phyloP scores from a whole-genome alignment of 1,139 yeast species.

The Kurtzmaniella quercitrusa region DNA sequence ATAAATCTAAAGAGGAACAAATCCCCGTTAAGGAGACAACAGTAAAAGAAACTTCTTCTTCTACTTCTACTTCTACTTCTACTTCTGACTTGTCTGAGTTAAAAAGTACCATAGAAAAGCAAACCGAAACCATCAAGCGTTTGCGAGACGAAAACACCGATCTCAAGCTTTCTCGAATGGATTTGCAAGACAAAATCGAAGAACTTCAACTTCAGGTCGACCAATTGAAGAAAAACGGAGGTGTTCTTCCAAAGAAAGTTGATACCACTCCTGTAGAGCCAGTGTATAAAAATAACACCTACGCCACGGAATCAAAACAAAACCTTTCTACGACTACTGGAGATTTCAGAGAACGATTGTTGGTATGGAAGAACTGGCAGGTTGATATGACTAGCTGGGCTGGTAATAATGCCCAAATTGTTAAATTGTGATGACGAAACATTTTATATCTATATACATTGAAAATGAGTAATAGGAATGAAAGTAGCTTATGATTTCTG shows the following conservation, averaged over 20 bases:
- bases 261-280: constrained; percentile 28
- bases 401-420: constrained; percentile 9
- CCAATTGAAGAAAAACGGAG: constrained; percentile 11
- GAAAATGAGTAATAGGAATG: no score
- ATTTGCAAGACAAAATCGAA: constrained; percentile 32
- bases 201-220: constrained; percentile 23
- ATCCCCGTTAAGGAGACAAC: constrained; percentile 18
- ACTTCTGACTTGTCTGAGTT: constrained; percentile 21
- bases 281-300: constrained; percentile 30
- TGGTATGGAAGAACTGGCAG: constrained; percentile 82
- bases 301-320: constrained; percentile 29
- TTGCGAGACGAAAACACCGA: constrained; percentile 44
- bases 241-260: constrained; percentile 8
- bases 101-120: constrained; percentile 22
- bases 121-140: constrained; percentile 33
- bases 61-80: no score
- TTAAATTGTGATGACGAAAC: constrained; percentile 1
- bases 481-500: no score
- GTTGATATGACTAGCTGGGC: constrained; percentile 84
- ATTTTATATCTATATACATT: neutral
- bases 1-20: no score
- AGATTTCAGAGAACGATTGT: constrained; percentile 38
- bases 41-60: neutral
- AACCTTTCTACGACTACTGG: constrained; percentile 20
- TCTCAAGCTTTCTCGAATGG: constrained; percentile 43